Evolutionary conservation across 106 monocot genomes (phyloP).

Genomic region (Hemerocallis citrina): DNA sequence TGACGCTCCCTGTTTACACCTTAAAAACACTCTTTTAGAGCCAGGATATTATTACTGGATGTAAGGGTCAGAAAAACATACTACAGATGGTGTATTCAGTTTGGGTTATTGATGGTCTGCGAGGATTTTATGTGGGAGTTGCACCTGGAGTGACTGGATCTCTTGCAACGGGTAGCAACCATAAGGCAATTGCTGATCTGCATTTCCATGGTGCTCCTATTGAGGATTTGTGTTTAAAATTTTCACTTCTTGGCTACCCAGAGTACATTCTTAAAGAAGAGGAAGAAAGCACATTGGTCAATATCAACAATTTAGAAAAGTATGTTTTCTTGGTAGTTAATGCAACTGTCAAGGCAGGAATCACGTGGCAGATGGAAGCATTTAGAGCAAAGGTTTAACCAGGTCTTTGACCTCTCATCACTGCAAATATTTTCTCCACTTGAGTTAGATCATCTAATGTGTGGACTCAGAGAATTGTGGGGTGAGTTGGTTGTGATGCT

Average conservation of each 20-base stretch:
- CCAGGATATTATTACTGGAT: too few relatives aligned
- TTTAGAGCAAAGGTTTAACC: slow-evolving; percentile 85
- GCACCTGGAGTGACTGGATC: too few relatives aligned
- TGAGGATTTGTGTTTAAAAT: slow-evolving; percentile 79
- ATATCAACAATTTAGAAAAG: slow-evolving; percentile 82
- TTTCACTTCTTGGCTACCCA: slow-evolving; percentile 93
- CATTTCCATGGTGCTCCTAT: slow-evolving; percentile 63
- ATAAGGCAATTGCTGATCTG: slow-evolving; percentile 36
- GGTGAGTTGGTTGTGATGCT: too few relatives aligned
- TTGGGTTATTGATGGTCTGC: too few relatives aligned
- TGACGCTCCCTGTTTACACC: too few relatives aligned
- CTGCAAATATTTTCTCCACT: slow-evolving; percentile 59
- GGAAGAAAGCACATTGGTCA: slow-evolving; percentile 45
- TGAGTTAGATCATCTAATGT: slow-evolving; percentile 52
- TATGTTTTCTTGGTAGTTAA: slow-evolving; percentile 85
- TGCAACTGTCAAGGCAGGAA: slow-evolving; percentile 82
- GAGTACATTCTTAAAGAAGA: slow-evolving; percentile 78
- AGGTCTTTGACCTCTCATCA: slow-evolving; percentile 61
- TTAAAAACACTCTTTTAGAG: too few relatives aligned
- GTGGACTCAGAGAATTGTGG: slow-evolving; percentile 47
- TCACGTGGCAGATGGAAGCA: slow-evolving; percentile 82
- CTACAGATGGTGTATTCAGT: too few relatives aligned
- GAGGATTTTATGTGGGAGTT: too few relatives aligned
- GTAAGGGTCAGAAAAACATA: too few relatives aligned
- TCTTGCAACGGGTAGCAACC: slow-evolving; percentile 24